Evolutionary conservation across 441 rosid species (phyloP).

Genomic region (Populus hybrid): DNA sequence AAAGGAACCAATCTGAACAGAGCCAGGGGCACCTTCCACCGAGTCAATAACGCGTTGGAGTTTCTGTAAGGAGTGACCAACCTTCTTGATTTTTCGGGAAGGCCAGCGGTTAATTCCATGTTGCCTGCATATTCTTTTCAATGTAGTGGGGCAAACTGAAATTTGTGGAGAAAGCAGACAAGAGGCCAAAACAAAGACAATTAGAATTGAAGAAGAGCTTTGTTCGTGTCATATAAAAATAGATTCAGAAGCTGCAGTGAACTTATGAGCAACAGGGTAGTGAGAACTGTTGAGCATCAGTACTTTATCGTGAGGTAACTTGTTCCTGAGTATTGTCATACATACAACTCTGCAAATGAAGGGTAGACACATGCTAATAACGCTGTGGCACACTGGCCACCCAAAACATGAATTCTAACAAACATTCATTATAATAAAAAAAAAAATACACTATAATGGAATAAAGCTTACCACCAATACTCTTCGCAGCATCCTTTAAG

Average conservation of each 20-base stretch:
- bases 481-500: slow-evolving; percentile 88
- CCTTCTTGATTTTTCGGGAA: slow-evolving; percentile 90
- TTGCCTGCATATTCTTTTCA: slow-evolving; percentile 92
- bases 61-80: slow-evolving; percentile 80
- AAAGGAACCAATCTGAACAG: slow-evolving; percentile 63
- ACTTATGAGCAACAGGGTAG: background rate
- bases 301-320: background rate
- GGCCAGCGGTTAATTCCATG: slow-evolving; percentile 93
- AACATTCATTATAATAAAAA: background rate
- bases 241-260: background rate
- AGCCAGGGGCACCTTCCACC: slow-evolving; percentile 66
- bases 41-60: slow-evolving; percentile 80
- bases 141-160: slow-evolving; percentile 95
- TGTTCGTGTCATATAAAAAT: background rate
- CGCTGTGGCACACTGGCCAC: background rate
- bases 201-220: background rate
- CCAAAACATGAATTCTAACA: background rate
- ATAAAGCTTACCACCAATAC: slow-evolving; percentile 67
- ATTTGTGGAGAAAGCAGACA: slow-evolving; percentile 15
- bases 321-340: background rate
- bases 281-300: background rate
- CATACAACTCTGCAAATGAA: background rate
- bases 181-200: slow-evolving; percentile 9
- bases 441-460: background rate
- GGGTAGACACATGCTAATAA: background rate